These are phyloP conservation scores for Seiridium cupressi DNA, from an alignment of 2,329 filamentous ascomycete species.

Conservation along the genomic window DNA sequence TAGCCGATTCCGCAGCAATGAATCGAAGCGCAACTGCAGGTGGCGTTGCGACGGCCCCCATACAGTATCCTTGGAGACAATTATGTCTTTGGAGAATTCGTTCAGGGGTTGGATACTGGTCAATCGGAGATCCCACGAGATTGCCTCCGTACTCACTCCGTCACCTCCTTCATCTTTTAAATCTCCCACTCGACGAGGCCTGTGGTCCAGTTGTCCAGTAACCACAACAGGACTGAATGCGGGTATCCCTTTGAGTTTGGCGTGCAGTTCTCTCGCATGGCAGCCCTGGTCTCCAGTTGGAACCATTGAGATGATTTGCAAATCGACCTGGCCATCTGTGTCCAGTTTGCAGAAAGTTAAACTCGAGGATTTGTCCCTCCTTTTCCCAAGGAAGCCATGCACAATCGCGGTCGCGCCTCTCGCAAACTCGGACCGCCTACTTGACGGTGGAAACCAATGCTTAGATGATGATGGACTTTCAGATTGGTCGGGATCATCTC, in stretches of 20 bases:
- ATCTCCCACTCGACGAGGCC: slow-evolving; percentile 9
- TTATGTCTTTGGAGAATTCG: slow-evolving; percentile 70
- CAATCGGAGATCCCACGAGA: slow-evolving; percentile 57
- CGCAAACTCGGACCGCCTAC: slow-evolving; percentile 13
- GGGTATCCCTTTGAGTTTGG: slow-evolving; percentile 42
- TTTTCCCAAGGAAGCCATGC: slow-evolving; percentile 71
- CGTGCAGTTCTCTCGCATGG: slow-evolving; percentile 35
- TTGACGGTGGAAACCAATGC: too few species aligned
- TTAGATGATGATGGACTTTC: too few species aligned
- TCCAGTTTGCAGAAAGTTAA: slow-evolving; percentile 67
- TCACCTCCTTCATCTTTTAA: neutral
- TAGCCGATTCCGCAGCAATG: slow-evolving; percentile 65
- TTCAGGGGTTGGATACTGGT: slow-evolving; percentile 67
- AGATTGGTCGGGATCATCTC: too few species aligned
- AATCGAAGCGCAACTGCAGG: slow-evolving; percentile 78
- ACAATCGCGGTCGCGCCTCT: slow-evolving; percentile 43
- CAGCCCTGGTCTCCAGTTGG: slow-evolving; percentile 31
- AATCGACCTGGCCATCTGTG: slow-evolving; percentile 20
- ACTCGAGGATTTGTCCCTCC: slow-evolving; percentile 65
- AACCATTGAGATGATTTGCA: slow-evolving; percentile 45
- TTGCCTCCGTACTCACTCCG: neutral
- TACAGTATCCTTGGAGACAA: slow-evolving; percentile 70
- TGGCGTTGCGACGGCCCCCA: slow-evolving; percentile 77
- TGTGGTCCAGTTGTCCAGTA: slow-evolving; percentile 33
- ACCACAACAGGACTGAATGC: slow-evolving; percentile 53